Evolutionary conservation across 306 rosid genomes (phyloP), one percentile per base, ranked within the genome.

Genomic region (Cicer yamashitae): DNA sequence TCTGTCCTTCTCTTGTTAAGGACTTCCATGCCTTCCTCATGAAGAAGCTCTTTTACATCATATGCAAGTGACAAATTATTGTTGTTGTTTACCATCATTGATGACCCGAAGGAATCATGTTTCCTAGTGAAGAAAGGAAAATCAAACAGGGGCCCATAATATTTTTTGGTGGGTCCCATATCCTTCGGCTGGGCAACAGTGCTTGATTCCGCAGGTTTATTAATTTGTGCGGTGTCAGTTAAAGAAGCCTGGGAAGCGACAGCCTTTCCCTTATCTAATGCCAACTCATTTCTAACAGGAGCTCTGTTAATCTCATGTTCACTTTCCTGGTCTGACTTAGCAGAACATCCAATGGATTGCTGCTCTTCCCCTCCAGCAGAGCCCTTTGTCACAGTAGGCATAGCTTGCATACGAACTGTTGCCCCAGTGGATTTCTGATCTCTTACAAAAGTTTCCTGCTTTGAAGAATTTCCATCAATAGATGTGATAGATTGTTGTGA

Each of bases 131-230:
- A 94, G 84, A 86, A 90, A 38, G 98, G 98, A 81, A 94, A 94
- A 89, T 94, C 98, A 89, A 94, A 94, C 43, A 94, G 89, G 51
- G 98, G 98, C 48, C 98, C 98, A 83, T 94, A 90, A 83, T 94
- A 91, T 87, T 94, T 94, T 86, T 92, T 85, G 58, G 88, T 73
- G 38, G 91, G 73, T 6, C 81, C 87, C 48, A 73, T 78, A 50
- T 94, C 97, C 79, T 94, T 94, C 68, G 91, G 78, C 65, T 76
- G 94, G 59, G 90, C 75, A 74, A 80, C 76, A 20, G 87, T 40
- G 76, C 84, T 87, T 52, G 82, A 65, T 79, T 84, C 91, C 51
- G 88, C 84, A 71, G 96, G 84, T 76, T 91, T 91, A 68, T 76
- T 86, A 71, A 67, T 81, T 84, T 87, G 96, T 70, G 63, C 50